These are phyloP conservation scores for Emericellopsis terricola DNA, from an alignment of 495 filamentous ascomycete genomes.

Conservation along the genomic window DNA sequence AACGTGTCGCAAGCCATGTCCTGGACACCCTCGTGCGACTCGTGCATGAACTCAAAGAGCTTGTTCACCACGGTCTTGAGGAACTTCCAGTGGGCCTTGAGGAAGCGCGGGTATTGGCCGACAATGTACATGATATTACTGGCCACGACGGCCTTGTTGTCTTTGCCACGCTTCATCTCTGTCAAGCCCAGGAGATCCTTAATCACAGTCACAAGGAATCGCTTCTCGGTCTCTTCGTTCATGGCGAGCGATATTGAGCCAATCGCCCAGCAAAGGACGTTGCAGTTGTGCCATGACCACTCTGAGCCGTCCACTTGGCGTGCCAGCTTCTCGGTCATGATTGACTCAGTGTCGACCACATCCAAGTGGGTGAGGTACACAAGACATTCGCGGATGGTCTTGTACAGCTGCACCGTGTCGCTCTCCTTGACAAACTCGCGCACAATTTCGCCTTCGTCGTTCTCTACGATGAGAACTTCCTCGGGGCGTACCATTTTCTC, in stretches of 20 bases:
- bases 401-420: slow-evolving; percentile 97
- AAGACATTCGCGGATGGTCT: slow-evolving; percentile 91
- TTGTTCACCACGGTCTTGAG: slow-evolving; percentile 99
- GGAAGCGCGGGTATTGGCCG: slow-evolving; percentile 91
- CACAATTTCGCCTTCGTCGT: slow-evolving; percentile 97
- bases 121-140: slow-evolving; percentile 99
- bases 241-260: slow-evolving; percentile 96
- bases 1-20: slow-evolving; percentile 99
- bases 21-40: slow-evolving; percentile 98
- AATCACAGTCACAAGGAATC: slow-evolving; percentile 94
- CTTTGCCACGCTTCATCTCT: slow-evolving; percentile 97
- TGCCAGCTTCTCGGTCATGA: slow-evolving; percentile 96
- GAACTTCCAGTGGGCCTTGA: slow-evolving; percentile 99
- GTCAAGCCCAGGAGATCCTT: slow-evolving; percentile 97
- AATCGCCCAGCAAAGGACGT: slow-evolving; percentile 98
- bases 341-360: slow-evolving; percentile 90
- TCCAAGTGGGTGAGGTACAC: slow-evolving; percentile 97
- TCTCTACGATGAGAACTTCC: slow-evolving; percentile 97
- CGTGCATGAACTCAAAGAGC: slow-evolving; percentile 99
- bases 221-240: slow-evolving; percentile 98
- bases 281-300: slow-evolving; percentile 99
- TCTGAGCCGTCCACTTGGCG: slow-evolving; percentile 87
- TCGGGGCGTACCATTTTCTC: slow-evolving; percentile 98
- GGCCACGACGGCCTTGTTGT: slow-evolving; percentile 97
- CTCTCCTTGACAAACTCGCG: slow-evolving; percentile 98